Evolutionary conservation across 2,329 filamentous ascomycete genomes (phyloP), one percentile per base, ranked within the genome.

Genomic region (Dothistroma pini): DNA sequence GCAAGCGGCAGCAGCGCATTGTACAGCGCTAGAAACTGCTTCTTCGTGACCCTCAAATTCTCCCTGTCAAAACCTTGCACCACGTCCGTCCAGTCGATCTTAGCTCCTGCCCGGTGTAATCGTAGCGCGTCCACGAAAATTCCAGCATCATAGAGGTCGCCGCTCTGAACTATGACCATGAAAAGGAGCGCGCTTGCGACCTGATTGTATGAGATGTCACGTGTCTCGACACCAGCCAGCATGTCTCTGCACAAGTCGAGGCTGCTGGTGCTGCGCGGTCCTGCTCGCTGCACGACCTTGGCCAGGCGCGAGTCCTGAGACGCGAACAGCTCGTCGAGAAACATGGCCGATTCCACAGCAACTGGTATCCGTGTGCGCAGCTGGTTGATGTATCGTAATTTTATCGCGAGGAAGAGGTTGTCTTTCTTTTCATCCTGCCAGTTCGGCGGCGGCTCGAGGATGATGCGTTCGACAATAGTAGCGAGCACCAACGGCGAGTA

Each of bases 381-480:
- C 10, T 53, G 25, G 60, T 81, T 82, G 49, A 86, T 81, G 74
- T 90, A 96, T 68, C 91, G 85, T 59, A 88, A 81, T 69, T 83
- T 83, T 60, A 88, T 82, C 65, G 87, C 89, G 71, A 85, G 83
- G 51, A 80, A 79, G 47, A 88, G 82, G 71, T 92, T 89, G 65
- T 87, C 81, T 71, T 89, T 86, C 60, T 85, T 87, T 57, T 87
- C 83, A 58, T 91, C 86, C 70, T 89, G 90, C 79, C 96, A 96
- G 74, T 89, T 91, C 29, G 89, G 90, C 32, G 92, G 91, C 56
- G 93, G 91, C 69, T 93, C 88, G 75, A 95, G 88, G 58, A 96
- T 87, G 69, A 96, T 89, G 68, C 91, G 89, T 75, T 96, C 91
- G 75, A 97, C 81, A 61, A 96, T 88, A 61, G 88, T 80, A 54